A percentile compares a stretch with the other conserved stretches of the same genome.
Evolutionary conservation across 352 stramenopile genomes (phyloP).

Genomic region (Thalassiosira ordinaria): DNA sequence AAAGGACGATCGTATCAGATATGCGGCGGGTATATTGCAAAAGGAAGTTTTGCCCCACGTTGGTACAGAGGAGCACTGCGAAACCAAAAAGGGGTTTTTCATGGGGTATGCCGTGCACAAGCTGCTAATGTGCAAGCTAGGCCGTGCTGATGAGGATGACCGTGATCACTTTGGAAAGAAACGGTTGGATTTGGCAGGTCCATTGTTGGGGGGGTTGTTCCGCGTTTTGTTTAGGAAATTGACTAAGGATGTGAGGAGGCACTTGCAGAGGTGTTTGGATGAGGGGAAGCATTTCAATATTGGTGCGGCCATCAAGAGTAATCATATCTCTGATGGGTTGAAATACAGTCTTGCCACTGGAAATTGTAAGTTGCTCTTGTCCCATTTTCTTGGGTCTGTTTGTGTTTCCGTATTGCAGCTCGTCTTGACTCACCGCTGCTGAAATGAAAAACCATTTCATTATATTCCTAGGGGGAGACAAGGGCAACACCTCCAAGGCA

Average conservation of each 20-base stretch:
- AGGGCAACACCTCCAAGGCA: slow-evolving; percentile 89
- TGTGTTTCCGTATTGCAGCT: too few relatives aligned
- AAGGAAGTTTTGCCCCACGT: slow-evolving; percentile 99
- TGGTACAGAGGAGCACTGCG: slow-evolving; percentile 96
- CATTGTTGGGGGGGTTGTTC: slow-evolving; percentile 97
- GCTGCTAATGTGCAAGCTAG: slow-evolving; percentile 98
- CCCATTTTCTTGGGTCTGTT: too few relatives aligned
- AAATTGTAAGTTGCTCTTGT: slow-evolving; percentile 98
- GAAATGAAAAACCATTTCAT: too few relatives aligned
- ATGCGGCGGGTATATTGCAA: slow-evolving; percentile 98
- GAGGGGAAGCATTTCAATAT: slow-evolving; percentile 96
- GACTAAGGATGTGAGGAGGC: slow-evolving; percentile 96
- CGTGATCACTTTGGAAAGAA: slow-evolving; percentile 99
- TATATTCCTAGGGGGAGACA: slow-evolving; percentile 80
- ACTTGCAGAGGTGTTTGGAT: slow-evolving; percentile 89
- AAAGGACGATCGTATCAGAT: slow-evolving; percentile 97
- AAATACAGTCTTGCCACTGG: slow-evolving; percentile 99
- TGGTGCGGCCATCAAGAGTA: slow-evolving; percentile 96
- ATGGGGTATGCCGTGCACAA: slow-evolving; percentile 99
- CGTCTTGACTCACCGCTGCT: too few relatives aligned
- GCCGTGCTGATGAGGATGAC: slow-evolving; percentile 97
- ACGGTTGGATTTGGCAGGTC: slow-evolving; percentile 97
- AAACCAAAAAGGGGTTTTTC: slow-evolving; percentile 97
- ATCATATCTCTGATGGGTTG: slow-evolving; percentile 96
- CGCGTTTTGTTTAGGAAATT: slow-evolving; percentile 98